phyloP scores from a whole-genome alignment of 495 filamentous ascomycete species.

The Cladorrhinum samala region DNA sequence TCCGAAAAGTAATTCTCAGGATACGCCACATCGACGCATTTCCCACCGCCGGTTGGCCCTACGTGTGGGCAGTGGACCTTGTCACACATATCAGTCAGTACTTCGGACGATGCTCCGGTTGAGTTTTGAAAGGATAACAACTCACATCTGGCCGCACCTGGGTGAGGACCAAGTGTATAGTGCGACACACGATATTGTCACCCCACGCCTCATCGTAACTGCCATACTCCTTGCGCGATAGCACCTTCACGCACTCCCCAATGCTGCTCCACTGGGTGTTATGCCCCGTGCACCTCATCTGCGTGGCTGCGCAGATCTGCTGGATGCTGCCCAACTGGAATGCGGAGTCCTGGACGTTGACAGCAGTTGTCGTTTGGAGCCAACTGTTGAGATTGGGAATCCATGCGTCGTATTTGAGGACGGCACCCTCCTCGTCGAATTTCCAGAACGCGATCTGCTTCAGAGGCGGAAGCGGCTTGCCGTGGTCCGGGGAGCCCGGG shows the following conservation, averaged over 20 bases:
- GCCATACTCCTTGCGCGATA: slow-evolving; percentile 28
- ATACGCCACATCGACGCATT: slow-evolving; percentile 30
- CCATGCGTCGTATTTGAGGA: slow-evolving; percentile 34
- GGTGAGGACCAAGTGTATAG: slow-evolving; percentile 33
- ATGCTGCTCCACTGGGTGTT: slow-evolving; percentile 30
- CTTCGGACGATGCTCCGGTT: not conserved
- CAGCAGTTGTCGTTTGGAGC: slow-evolving; percentile 19
- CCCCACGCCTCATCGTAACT: slow-evolving; percentile 37
- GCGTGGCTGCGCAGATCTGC: slow-evolving; percentile 25
- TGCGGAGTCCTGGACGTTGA: slow-evolving; percentile 16
- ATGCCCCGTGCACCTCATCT: slow-evolving; percentile 25
- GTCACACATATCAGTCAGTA: slow-evolving; percentile 4
- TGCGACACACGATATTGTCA: slow-evolving; percentile 35
- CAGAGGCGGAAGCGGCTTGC: slow-evolving; percentile 23
- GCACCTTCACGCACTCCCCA: slow-evolving; percentile 20
- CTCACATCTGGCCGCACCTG: slow-evolving; percentile 33
- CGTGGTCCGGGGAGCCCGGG: slow-evolving; percentile 21
- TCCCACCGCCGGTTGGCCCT: slow-evolving; percentile 35
- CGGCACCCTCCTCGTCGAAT: slow-evolving; percentile 28
- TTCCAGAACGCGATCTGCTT: slow-evolving; percentile 35
- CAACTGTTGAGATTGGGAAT: slow-evolving; percentile 32
- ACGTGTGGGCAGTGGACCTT: slow-evolving; percentile 38
- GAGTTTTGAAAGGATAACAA: not conserved
- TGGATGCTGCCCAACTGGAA: slow-evolving; percentile 21
- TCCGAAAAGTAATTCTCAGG: slow-evolving; percentile 29